Percentiles rank a stretch among this genome's conserved stretches.
These are phyloP conservation scores for Cajanus cajan DNA, from an alignment of 306 rosid species.

Conservation along the genomic window DNA sequence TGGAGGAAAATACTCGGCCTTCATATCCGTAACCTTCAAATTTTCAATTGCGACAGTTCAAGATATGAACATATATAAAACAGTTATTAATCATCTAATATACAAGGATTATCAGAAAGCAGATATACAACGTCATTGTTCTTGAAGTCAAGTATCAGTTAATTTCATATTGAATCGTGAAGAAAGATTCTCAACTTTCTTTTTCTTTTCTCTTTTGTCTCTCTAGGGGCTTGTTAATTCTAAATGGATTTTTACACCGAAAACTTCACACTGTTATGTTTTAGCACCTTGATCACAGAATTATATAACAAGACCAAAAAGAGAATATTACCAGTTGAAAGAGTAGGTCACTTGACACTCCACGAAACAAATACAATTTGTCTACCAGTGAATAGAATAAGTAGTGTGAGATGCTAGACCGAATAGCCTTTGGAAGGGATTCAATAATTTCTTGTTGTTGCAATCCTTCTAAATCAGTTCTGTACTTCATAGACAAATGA, in stretches of 20 bases:
- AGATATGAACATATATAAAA: slow-evolving; percentile 15
- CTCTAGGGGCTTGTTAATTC: not conserved
- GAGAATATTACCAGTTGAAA: slow-evolving; percentile 73
- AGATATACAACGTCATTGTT: not conserved
- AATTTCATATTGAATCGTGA: not conserved
- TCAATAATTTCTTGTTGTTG: slow-evolving; percentile 83
- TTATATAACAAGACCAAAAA: not conserved
- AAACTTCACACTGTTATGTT: not conserved
- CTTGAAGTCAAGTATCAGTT: not conserved
- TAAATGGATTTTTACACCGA: not conserved
- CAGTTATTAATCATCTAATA: not conserved
- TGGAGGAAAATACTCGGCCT: slow-evolving; percentile 92
- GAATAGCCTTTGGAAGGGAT: slow-evolving; percentile 81
- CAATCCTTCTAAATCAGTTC: slow-evolving; percentile 79
- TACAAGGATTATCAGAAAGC: slow-evolving; percentile 15
- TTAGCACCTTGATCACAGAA: not conserved
- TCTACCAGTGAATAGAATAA: slow-evolving; percentile 66
- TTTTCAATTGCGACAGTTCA: not conserved
- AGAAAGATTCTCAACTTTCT: not conserved
- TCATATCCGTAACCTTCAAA: slow-evolving; percentile 80
- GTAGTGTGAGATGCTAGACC: slow-evolving; percentile 60
- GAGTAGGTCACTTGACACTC: slow-evolving; percentile 69
- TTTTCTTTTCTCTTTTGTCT: not conserved
- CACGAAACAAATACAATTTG: slow-evolving; percentile 60
- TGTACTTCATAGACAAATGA: slow-evolving; percentile 69